Base-by-base conservation (phyloP, 163 green algal genomes). In the Prototheca wickerhamii region DNA sequence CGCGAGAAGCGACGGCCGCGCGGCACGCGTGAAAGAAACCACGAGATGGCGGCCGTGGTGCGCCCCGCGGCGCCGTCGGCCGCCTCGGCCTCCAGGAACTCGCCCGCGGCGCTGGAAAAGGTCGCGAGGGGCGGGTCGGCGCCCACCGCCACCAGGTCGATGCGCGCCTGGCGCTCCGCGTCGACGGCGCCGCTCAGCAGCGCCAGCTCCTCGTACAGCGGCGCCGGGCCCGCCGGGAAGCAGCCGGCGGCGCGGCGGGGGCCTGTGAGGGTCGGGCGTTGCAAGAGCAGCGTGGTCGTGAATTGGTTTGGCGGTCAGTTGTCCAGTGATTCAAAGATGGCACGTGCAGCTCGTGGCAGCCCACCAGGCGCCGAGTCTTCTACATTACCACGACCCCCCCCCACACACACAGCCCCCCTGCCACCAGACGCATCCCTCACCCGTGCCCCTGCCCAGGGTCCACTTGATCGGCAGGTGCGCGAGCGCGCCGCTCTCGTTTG, bases 41-140 rank as follows among this genome's bases (percentile, higher is more conserved):
- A 84, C 59, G 32, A 64, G 61, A 15, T 80, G 31, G 26, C 64
- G 46, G 23, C 77, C 77, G 0, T 23, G 54, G 20, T 35, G 21
- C 46, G 46, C 46, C 46, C 10, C 18, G 18, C 20, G 46, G 10
- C 46, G 46, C 46, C 10, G 10, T 10, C 46, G 46, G 20, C 46
- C 4, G 46, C 10, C 46, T 18, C 10, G 46, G 46, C 17, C 46
- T 5, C 20, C 10, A 26, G 21, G 10, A 28, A 10, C 20, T 42
- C 17, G 5, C 28, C 28, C 44, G 80, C 77, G 10, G 72, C 64
- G 4, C 49, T 70, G 20, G 72, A 49, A 26, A 64, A 73, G 4
- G 42, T 31, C 3, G 77, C 77, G 37, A 82, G 8, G 3, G 65
- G 53, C 2, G 74, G 74, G 5, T 25, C n/a, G 5, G 44, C 32